Base-by-base conservation (phyloP, 179 eudicot genomes). In the Sideroxylon spinosum region DNA sequence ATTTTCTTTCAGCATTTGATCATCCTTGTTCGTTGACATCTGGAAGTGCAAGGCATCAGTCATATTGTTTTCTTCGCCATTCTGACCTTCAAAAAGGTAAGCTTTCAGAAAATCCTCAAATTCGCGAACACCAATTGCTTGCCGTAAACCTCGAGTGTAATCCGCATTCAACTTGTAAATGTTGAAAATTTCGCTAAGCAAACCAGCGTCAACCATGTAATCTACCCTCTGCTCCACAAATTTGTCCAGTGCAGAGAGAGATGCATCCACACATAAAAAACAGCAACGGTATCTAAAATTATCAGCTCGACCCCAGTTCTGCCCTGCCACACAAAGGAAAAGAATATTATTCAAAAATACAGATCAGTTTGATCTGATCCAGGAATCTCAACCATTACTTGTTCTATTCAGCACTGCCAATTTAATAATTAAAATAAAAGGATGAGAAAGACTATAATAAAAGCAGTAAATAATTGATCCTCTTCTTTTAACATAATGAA, bases 71-170 rank as follows among this genome's bases (percentile, higher is more conserved):
- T 79, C 81, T 63, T 76, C 75, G 73, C 72, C 32, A 50, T 22
- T 48, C 74, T 60, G 81, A 74, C 46, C 74, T 75, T 87, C 84
- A 56, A 62, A 69, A 48, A 73, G 76, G 84, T 79, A 82, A 57
- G 76, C 87, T 72, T 72, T 80, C 63, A 95, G 77, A 80, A 90
- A 94, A 53, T 90, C 96, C 82, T 87, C 96, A 77, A 95, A 95
- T 80, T 95, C 99, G 67, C 93, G 82, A 5, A 95, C 97, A 76
- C 99, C 99, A 70, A 95, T 94, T 73, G 98, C 97, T 86, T 95
- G 99, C 26, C 90, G 87, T 68, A 95, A 82, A 59, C 99, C 99
- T 76, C 91, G 91, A 69, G 96, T 90, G 81, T 95, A 95, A 80
- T 92, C 96, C 25, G 90, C 91, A 85, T 92, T 87, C 62, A 78